Conservation (phyloP, 2,329 filamentous ascomycete species). For the Colletotrichum costaricense region DNA sequence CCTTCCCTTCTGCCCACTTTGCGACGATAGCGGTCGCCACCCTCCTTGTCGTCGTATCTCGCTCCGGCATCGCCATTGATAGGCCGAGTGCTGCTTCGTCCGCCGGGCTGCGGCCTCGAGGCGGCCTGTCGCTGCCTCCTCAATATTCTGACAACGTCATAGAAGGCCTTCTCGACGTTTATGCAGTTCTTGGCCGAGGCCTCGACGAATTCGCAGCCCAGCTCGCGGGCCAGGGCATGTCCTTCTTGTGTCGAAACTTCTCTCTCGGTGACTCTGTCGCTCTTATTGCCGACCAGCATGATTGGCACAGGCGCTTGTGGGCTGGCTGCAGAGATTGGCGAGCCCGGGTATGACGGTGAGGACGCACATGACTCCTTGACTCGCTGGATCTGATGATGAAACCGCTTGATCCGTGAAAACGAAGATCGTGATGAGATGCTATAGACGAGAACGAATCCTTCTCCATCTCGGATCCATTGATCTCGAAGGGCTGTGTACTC, state of each 20-base stretch:
- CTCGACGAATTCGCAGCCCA: conserved; percentile 97
- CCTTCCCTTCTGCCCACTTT: conserved; percentile 34
- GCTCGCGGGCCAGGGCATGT: conserved; percentile 87
- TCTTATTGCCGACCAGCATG: conserved; percentile 87
- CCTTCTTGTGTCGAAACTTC: conserved; percentile 98
- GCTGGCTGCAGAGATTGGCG: conserved; percentile 71
- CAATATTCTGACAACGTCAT: conserved; percentile 93
- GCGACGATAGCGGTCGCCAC: conserved; percentile 33
- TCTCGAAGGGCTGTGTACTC: conserved; percentile 97
- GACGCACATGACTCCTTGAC: conserved; percentile 91
- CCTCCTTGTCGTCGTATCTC: conserved; percentile 35
- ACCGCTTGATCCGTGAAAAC: conserved; percentile 93
- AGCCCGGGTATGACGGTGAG: conserved; percentile 81
- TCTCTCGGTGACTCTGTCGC: conserved; percentile 93
- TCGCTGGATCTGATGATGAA: conserved; percentile 96
- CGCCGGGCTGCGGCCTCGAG: conserved; percentile 47
- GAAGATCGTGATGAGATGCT: conserved; percentile 98
- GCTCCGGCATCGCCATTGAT: conserved; percentile 31
- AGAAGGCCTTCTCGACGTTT: conserved; percentile 98
- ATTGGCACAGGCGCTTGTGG: conserved; percentile 83
- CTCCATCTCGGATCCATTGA: conserved; percentile 98
- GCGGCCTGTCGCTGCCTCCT: conserved; percentile 80
- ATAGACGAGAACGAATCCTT: conserved; percentile 97
- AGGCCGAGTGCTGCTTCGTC: conserved; percentile 32
- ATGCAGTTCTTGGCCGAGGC: conserved; percentile 98